These are phyloP conservation scores for Suillus discolor DNA, from an alignment of 768 basidiomycete species.

Conservation along the genomic window DNA sequence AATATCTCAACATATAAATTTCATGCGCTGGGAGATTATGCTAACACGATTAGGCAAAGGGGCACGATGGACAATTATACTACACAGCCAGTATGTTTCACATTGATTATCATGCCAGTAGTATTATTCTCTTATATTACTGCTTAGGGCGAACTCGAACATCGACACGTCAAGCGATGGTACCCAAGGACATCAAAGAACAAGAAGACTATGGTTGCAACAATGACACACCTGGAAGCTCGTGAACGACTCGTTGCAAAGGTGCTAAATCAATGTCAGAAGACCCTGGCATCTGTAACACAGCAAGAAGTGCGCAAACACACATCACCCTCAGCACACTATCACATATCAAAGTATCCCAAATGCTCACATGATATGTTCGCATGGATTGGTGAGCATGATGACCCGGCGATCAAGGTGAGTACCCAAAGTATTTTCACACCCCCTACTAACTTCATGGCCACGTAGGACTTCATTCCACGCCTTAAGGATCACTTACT, in stretches of 20 bases:
- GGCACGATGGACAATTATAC: slow-evolving; percentile 40
- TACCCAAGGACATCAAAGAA: slow-evolving; percentile 40
- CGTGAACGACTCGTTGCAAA: slow-evolving; percentile 20
- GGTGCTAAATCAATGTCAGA: slow-evolving; percentile 19
- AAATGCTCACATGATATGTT: not conserved
- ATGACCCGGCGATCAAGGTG: slow-evolving; percentile 15
- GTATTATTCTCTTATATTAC: not conserved
- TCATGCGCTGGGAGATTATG: slow-evolving; percentile 17
- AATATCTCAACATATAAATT: slow-evolving; percentile 17
- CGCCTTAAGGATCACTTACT: slow-evolving; percentile 17
- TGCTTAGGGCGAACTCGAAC: slow-evolving; percentile 40
- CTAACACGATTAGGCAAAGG: slow-evolving; percentile 13
- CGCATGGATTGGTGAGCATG: not conserved
- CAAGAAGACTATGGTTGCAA: slow-evolving; percentile 19
- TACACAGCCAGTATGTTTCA: slow-evolving; percentile 29
- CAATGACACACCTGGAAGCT: slow-evolving; percentile 26
- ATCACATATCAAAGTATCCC: not conserved
- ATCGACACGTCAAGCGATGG: slow-evolving; percentile 36
- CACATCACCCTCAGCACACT: slow-evolving; percentile 1
- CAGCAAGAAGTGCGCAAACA: not conserved
- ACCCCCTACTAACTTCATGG: not conserved
- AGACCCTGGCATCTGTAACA: not conserved
- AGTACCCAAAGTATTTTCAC: slow-evolving; percentile 1
- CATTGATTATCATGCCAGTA: not conserved
- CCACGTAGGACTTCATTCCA: slow-evolving; percentile 32